phyloP scores from a whole-genome alignment of 1,284 basidiomycete genomes.

The Vanrija sp. region DNA sequence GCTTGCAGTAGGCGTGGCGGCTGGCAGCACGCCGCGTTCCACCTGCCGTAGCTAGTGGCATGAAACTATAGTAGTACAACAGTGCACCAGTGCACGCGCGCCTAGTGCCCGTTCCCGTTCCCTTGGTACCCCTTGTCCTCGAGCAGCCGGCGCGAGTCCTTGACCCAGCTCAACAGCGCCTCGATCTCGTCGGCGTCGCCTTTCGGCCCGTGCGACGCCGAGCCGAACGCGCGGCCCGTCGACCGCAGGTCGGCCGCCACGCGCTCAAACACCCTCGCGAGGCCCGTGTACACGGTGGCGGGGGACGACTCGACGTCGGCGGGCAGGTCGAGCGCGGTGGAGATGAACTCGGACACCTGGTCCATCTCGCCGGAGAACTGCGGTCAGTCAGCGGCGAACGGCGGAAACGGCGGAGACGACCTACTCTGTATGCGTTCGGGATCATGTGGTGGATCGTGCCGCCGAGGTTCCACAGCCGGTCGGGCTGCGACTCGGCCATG shows the following conservation, averaged over 20 bases:
- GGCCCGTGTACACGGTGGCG: conserved; percentile 4
- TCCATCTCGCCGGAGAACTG: conserved; percentile 26
- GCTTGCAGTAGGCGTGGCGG: background rate
- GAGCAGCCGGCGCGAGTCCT: conserved; percentile 13
- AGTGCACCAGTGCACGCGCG: no score
- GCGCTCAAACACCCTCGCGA: conserved; percentile 18
- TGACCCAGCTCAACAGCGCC: conserved; percentile 5
- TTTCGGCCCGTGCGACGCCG: background rate
- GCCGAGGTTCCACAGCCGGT: background rate
- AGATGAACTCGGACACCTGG: conserved; percentile 19
- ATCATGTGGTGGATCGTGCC: conserved; percentile 12
- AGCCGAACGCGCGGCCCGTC: background rate
- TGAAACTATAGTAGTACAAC: no score
- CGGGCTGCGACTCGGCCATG: conserved; percentile 6
- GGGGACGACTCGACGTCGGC: background rate
- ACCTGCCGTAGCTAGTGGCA: no score
- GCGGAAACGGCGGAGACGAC: conserved; percentile 2
- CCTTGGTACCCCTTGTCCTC: conserved; percentile 6
- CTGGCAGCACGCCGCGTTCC: no score
- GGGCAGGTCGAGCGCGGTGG: conserved; percentile 1
- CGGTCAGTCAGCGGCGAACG: background rate
- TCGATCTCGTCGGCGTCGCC: conserved; percentile 7
- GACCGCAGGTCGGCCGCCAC: conserved; percentile 14
- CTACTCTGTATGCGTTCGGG: conserved; percentile 20
- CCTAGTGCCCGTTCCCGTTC: no score